These are phyloP conservation scores for Rhynchosporium graminicola DNA, from an alignment of 2,329 filamentous ascomycete genomes.

Conservation along the genomic window DNA sequence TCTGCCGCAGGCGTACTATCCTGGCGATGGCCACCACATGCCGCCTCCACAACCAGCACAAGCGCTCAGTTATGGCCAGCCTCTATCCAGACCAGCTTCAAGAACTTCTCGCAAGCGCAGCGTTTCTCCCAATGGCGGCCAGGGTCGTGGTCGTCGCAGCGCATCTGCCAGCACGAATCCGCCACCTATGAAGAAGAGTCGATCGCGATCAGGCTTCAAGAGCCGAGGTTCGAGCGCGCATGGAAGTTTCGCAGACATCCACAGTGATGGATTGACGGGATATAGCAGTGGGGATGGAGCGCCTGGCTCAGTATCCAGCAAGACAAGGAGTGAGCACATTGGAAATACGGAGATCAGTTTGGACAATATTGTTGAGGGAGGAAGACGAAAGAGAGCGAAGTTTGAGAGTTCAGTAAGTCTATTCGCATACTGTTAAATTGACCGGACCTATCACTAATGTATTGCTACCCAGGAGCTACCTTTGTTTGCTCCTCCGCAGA, in stretches of 20 bases:
- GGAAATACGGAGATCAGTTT: constrained; percentile 96
- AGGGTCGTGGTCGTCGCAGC: constrained; percentile 72
- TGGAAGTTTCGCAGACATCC: constrained; percentile 57
- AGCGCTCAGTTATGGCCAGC: constrained; percentile 57
- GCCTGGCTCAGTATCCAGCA: constrained; percentile 73
- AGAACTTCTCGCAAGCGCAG: constrained; percentile 75
- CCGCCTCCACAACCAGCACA: constrained; percentile 55
- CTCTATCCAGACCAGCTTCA: constrained; percentile 68
- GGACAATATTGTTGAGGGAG: constrained; percentile 97
- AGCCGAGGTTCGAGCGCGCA: constrained; percentile 60
- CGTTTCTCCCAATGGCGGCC: constrained; percentile 62
- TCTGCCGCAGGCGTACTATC: constrained; percentile 54
- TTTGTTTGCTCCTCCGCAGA: constrained; percentile 89
- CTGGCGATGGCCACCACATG: constrained; percentile 66
- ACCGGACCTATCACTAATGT: constrained; percentile 1
- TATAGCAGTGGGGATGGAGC: constrained; percentile 89
- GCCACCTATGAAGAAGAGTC: constrained; percentile 60
- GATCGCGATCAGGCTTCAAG: constrained; percentile 67
- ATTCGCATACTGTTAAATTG: neutral
- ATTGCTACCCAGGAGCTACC: constrained; percentile 74
- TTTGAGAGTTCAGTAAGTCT: constrained; percentile 92
- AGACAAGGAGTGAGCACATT: constrained; percentile 78
- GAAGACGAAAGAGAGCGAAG: constrained; percentile 91
- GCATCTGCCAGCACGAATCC: constrained; percentile 63
- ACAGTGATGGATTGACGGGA: constrained; percentile 66